Conservation (phyloP, 1,284 basidiomycete genomes). For the Papiliotrema fonsecae region DNA sequence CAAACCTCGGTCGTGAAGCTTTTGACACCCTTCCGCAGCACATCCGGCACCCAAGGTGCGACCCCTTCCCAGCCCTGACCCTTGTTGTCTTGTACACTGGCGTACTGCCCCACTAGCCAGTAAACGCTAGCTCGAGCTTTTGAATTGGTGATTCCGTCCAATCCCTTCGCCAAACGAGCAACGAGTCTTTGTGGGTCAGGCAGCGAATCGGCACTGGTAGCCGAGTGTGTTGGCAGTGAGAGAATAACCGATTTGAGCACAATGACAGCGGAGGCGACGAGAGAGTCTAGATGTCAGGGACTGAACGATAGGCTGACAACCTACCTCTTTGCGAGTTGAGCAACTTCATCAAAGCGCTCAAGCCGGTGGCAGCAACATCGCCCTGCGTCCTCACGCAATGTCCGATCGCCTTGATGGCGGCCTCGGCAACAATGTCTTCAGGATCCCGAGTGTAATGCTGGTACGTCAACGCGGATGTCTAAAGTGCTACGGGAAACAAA, state of each 20-base stretch:
- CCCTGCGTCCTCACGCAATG: conserved; percentile 64
- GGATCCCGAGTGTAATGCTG: conserved; percentile 72
- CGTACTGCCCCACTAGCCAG: conserved; percentile 87
- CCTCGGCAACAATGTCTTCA: conserved; percentile 64
- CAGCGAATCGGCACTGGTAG: conserved; percentile 45
- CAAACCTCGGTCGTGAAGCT: conserved; percentile 66
- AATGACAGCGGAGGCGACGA: conserved; percentile 71
- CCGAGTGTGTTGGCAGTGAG: conserved; percentile 23
- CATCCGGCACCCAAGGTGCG: conserved; percentile 74
- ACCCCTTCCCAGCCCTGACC: conserved; percentile 50
- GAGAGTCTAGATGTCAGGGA: conserved; percentile 52
- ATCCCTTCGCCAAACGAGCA: conserved; percentile 62
- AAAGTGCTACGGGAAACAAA: conserved; percentile 44
- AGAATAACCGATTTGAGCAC: conserved; percentile 80
- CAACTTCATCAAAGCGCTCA: conserved; percentile 69
- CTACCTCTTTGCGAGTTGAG: conserved; percentile 62
- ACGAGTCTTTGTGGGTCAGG: conserved; percentile 60
- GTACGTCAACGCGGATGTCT: background rate
- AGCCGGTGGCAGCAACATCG: conserved; percentile 63
- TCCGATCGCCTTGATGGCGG: conserved; percentile 72
- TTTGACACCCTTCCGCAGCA: conserved; percentile 69
- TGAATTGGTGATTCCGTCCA: conserved; percentile 72
- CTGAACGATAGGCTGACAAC: conserved; percentile 16
- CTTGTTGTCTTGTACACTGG: conserved; percentile 38
- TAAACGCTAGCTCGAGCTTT: conserved; percentile 76